Conservation (phyloP, 2,329 filamentous ascomycete genomes). For the Colletotrichum paranaense region DNA sequence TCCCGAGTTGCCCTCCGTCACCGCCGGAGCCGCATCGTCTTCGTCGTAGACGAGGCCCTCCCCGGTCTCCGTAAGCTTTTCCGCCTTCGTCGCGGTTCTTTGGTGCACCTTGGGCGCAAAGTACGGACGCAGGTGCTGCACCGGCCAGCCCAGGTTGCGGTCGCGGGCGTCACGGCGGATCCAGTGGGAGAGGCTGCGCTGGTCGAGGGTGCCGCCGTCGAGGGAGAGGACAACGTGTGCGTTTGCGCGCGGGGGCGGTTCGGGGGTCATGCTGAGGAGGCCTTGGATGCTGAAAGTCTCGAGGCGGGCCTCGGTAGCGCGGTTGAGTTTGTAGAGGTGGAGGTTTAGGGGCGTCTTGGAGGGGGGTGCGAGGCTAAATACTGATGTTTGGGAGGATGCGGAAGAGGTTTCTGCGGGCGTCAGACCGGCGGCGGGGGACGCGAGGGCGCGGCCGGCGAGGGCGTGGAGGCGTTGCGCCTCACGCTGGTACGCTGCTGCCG, state of each 20-base stretch:
- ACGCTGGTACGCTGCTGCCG: conserved; percentile 70
- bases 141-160: conserved; percentile 44
- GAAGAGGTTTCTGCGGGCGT: conserved; percentile 55
- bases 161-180: conserved; percentile 55
- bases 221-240: conserved; percentile 51
- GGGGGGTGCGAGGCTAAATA: conserved; percentile 63
- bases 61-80: neutral
- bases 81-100: neutral
- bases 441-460: conserved; percentile 46
- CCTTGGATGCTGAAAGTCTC: conserved; percentile 30
- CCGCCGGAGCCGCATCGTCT: conserved; percentile 9
- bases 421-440: conserved; percentile 46
- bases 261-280: conserved; percentile 31
- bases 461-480: conserved; percentile 57
- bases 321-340: conserved; percentile 20
- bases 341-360: conserved; percentile 43
- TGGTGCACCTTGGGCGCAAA: conserved; percentile 25
- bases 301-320: conserved; percentile 44
- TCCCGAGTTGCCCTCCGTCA: neutral
- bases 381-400: conserved; percentile 45
- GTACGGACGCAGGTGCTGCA: conserved; percentile 34
- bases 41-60: conserved; percentile 3
- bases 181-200: conserved; percentile 46
- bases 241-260: conserved; percentile 35
- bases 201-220: conserved; percentile 44